Percentiles rank a stretch among this genome's conserved stretches.
phyloP scores from a whole-genome alignment of 495 filamentous ascomycete genomes.

The Lasiosphaeria ovina region DNA sequence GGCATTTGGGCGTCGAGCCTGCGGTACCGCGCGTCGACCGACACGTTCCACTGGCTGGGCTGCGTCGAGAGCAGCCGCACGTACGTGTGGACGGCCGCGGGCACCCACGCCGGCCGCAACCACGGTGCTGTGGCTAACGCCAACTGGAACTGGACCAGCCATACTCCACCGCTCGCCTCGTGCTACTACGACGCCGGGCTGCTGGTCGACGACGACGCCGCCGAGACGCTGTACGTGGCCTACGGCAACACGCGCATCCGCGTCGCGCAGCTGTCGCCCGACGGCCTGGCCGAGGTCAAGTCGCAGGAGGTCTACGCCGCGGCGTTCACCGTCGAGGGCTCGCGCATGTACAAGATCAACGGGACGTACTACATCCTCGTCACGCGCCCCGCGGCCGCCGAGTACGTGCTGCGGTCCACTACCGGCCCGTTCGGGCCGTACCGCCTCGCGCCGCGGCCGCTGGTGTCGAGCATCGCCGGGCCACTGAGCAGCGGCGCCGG shows the following conservation, averaged over 20 bases:
- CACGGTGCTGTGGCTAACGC: slow-evolving; percentile 14
- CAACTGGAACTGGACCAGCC: slow-evolving; percentile 34
- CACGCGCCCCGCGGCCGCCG: slow-evolving; percentile 42
- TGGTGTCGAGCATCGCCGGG: slow-evolving; percentile 34
- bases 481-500: slow-evolving; percentile 48
- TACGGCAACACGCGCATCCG: slow-evolving; percentile 50
- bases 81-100: slow-evolving; percentile 52
- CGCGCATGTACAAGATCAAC: slow-evolving; percentile 55
- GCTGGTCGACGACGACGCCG: slow-evolving; percentile 56
- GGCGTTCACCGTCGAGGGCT: slow-evolving; percentile 50
- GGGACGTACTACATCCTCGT: slow-evolving; percentile 55
- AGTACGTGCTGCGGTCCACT: slow-evolving; percentile 48
- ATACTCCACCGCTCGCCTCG: slow-evolving; percentile 28
- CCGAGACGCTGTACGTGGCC: slow-evolving; percentile 55
- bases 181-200: slow-evolving; percentile 62
- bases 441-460: slow-evolving; percentile 25
- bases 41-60: slow-evolving; percentile 56
- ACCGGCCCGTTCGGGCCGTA: slow-evolving; percentile 48
- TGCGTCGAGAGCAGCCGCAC: slow-evolving; percentile 47
- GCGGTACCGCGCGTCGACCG: slow-evolving; percentile 45
- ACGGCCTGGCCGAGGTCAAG: slow-evolving; percentile 44
- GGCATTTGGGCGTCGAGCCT: slow-evolving; percentile 57
- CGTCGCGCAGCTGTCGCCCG: slow-evolving; percentile 50
- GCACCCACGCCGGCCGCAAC: slow-evolving; percentile 18
- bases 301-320: slow-evolving; percentile 43